Evolutionary conservation across 164 flowering plant species (phyloP), one percentile per base, ranked within the genome.

Genomic region (Dillenia suffruticosa): DNA sequence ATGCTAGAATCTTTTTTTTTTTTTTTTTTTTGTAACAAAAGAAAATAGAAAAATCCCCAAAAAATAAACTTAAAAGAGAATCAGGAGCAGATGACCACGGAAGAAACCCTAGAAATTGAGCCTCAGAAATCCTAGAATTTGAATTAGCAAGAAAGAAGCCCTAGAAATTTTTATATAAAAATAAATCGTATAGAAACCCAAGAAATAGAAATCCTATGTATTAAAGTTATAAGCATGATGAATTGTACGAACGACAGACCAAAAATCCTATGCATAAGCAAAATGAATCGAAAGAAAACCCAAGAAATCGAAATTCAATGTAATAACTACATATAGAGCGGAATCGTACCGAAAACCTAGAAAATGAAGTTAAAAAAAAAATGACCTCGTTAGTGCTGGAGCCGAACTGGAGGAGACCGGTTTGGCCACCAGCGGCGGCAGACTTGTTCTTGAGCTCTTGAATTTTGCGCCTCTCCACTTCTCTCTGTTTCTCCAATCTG

Each of bases 331-430:
- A 32, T 5, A 32, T 5, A 32, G 1, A 4, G 7, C 40, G 7
- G 6, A 32, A 32, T 32, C 40, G 7, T 32, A 32, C 40, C 7
- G 14, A 14, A 14, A 44, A 11, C 17, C 11, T 0, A 43, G 44
- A 24, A 32, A 9, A 19, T 15, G 47, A 12, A 49, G 7, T 12
- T 8, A 11, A 7, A 49, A 1, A 49, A 1, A 13, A 17, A 13
- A 48, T 13, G 12, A 89, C 97, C 92, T 95, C 99, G 45, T 90
- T 89, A 49, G 92, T 83, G 53, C 97, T 75, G 50, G 96, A 86
- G 53, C 99, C 99, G 72, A 95, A 95, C 62, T 91, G 99, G 66
- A 95, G 96, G 58, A 95, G 97, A 58, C 99, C 99, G n/a, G 96
- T 76, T 61, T 95, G 99, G 43, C 93, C 99, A 12, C 84, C 73